Evolutionary conservation across 257 asterid genomes (phyloP).

Genomic region (Ehretia macrophylla): DNA sequence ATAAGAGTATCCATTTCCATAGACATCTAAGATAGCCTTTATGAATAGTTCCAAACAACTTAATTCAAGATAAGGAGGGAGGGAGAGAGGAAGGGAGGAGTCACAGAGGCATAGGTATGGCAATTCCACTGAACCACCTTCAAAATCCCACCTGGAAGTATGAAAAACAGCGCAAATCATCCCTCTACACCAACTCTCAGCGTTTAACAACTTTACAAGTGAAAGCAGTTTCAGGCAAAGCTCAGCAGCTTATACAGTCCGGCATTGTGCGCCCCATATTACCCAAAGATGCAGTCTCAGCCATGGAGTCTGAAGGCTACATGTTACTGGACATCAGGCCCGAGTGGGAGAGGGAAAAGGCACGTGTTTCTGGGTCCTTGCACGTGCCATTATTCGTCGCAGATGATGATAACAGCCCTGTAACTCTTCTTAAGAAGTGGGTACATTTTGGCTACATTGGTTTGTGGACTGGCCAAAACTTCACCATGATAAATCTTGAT

Average conservation of each 20-base stretch:
- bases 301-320: slow-evolving; percentile 63
- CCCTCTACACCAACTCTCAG: slow-evolving; percentile 27
- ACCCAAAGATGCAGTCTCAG: slow-evolving; percentile 71
- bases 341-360: slow-evolving; percentile 83
- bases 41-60: neutral
- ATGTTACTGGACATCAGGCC: slow-evolving; percentile 82
- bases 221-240: slow-evolving; percentile 48
- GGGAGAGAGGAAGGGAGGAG: neutral
- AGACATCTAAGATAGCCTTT: no score
- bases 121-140: slow-evolving; percentile 48
- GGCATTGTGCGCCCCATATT: slow-evolving; percentile 59
- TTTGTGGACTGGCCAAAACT: slow-evolving; percentile 85
- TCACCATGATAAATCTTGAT: slow-evolving; percentile 62
- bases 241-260: slow-evolving; percentile 68
- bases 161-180: slow-evolving; percentile 26
- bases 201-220: slow-evolving; percentile 29
- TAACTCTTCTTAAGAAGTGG: slow-evolving; percentile 84
- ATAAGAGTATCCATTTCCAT: no score
- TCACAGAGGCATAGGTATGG: slow-evolving; percentile 23
- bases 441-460: slow-evolving; percentile 95
- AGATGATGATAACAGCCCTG: slow-evolving; percentile 67
- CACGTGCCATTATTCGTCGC: slow-evolving; percentile 86
- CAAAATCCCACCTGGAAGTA: slow-evolving; percentile 31
- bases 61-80: slow-evolving; percentile 21
- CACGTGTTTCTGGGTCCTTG: slow-evolving; percentile 66